Base-by-base conservation (phyloP, 2,329 filamentous ascomycete species). In the Pseudogymnoascus sp. region DNA sequence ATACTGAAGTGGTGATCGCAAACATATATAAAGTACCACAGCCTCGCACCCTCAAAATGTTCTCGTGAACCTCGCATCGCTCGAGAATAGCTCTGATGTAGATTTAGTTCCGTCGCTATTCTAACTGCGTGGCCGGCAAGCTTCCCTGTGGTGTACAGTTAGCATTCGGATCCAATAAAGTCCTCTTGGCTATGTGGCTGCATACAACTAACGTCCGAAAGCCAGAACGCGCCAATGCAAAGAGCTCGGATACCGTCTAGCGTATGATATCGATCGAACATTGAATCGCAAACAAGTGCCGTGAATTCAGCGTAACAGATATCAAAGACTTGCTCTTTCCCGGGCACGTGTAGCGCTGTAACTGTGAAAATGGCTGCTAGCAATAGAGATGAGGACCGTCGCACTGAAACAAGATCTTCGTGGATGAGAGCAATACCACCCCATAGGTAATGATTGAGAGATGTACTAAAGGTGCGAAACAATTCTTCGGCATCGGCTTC, bases 1-100 rank as follows among this genome's bases (percentile, higher is more conserved):
- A 88, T 86, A 62, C 82, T 85, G 29, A 87, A 83, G 70, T 88
- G 85, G 66, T 86, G 85, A 68, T 88, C 85, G 68, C 84, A 87
- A 1, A 86, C 83, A 68, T 87, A 88, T 0, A 86, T 73, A 36
- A 86, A 71, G 70, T 86, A 87, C 83, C 84, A 87, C 5, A 88
- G 74, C 45, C 85, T 77, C 4, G 85, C 80, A 26, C 80, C 78
- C 64, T 86, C 80, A 68, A 81, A 79, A 62, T 82, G 77, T 66
- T 82, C 77, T 6, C 67, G 73, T 36, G 78, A 76, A 0, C 80
- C 80, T 29, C 77, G 76, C 1, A 80, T 74, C 47, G 81, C 76
- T 67, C 79, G 80, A 54, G 78, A 77, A 64, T 80, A 82, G 63
- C 77, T 81, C 64, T 81, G 80, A 67, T 84, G 82, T 2, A 85